Base-by-base conservation (phyloP, 192 early-diverging fungal genomes). In the Coemansia sp. region DNA sequence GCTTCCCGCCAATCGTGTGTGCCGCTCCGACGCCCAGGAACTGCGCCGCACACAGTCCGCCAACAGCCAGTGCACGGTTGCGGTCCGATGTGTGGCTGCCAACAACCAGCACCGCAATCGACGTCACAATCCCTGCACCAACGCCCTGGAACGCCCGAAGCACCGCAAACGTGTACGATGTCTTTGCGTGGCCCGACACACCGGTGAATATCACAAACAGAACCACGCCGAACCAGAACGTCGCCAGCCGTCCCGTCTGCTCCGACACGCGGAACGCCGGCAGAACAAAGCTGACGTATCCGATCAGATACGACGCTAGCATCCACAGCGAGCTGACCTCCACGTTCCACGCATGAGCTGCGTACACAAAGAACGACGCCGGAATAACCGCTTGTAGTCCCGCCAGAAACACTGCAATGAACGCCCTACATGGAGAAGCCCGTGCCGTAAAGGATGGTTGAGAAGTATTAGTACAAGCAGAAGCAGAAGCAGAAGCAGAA, bases 291-390 rank as follows among this genome's bases (percentile, higher is more conserved):
- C 60, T 57, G 15, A 81, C 73, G 52, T 81, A 81, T 55, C 78
- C 78, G 40, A 81, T 75, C 36, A 81, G 67, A 18, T 81, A 81
- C n/a, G 78, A 58, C 8, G 73, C 78, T 6, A 63, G 54, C 78
- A 81, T 74, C 78, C 78, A 81, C 56, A 81, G 67, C 54, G 78
- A 81, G 67, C 78, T 81, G 54, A 74, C 73, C 0, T 52, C 63
- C 18, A 81, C 73, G 46, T 70, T 70, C 78, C 78, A 81, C 10
- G 69, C 69, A 40, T 21, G 63, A 40, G 72, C 78, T 0, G 78
- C 78, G 55, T 81, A 73, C 15, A 76, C 61, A 36, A 81, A 81
- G 62, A 81, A 81, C 63, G 78, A 81, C 37, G 67, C 67, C 4
- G 78, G 78, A 0, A 81, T 37, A 5, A 76, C 64, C 4, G 67